Base-by-base conservation (phyloP, 1,284 basidiomycete species). In the Cyathus pygmaeus region DNA sequence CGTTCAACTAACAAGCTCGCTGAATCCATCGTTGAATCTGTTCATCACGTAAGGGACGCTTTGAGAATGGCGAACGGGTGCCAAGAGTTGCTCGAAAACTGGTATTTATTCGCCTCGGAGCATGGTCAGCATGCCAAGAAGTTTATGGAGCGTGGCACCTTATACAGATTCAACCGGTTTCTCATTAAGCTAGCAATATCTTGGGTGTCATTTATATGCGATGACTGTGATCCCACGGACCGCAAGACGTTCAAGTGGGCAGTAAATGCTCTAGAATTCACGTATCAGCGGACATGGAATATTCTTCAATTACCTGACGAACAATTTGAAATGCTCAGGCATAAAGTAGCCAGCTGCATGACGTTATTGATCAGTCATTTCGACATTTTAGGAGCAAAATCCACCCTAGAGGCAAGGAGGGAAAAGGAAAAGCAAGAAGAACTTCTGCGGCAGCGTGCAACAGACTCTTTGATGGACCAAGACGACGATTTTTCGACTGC, bases 161-260 rank as follows among this genome's bases (percentile, higher is more conserved):
- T 92, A 65, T 81, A 87, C 60, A 90, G 92, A 61, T 96, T 97
- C 80, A 93, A 94, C 70, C 87, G 91, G 21, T 83, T 92, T 7
- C 83, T 98, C 39, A 93, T 96, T 77, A 90, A 90, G 63, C 86
- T 98, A 47, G 94, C 95, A 2, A 98, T 98, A 68, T 92, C 94
- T 23, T 99, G 98, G 98, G 94, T 99, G 27, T 91, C 94, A 27
- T 99, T 99, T 81, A 98, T 99, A 65, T 98, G 95, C 78, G 96
- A 99, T 74, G 95, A 97, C 71, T 99, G 98, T 79, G 94, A 98
- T 70, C 95, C 96, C 2, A 94, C 95, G 49, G 97, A 99, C 76
- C 89, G 95, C 62, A 95, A 93, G 77, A 99, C 96, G 0, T 99
- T 99, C 87, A 92, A 94, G 74, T 99, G 97, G 96, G 97, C 98